Conservation (phyloP, 2,329 filamentous ascomycete species). For the Chaetomiaceae sp. region DNA sequence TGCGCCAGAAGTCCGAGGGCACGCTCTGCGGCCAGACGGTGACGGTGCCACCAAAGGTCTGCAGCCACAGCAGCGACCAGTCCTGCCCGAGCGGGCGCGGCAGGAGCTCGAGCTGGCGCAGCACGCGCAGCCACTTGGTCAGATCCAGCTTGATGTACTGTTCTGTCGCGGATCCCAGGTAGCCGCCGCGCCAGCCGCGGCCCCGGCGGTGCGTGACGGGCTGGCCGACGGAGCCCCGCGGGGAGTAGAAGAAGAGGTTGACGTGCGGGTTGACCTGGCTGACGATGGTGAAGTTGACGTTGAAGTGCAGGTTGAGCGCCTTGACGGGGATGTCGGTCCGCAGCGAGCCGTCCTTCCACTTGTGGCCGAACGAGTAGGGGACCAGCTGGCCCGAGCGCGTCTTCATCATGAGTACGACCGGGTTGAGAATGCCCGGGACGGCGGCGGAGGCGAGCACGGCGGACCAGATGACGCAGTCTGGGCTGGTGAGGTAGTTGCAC, state of each 20-base stretch:
- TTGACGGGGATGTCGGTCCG: constrained; percentile 94
- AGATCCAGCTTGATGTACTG: constrained; percentile 95
- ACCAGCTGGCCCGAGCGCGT: constrained; percentile 67
- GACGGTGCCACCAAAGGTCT: constrained; percentile 88
- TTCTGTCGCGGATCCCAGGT: constrained; percentile 84
- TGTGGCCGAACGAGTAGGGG: constrained; percentile 95
- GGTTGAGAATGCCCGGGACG: constrained; percentile 92
- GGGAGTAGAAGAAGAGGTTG: constrained; percentile 98
- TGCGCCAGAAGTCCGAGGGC: constrained; percentile 74
- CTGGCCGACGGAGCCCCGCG: constrained; percentile 81
- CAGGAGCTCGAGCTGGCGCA: constrained; percentile 85
- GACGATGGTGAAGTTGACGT: constrained; percentile 94
- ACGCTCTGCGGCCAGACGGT: constrained; percentile 90
- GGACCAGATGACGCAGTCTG: constrained; percentile 98
- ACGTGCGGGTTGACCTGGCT: constrained; percentile 91
- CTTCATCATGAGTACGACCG: constrained; percentile 90
- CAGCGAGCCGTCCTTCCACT: constrained; percentile 96
- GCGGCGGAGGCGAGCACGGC: constrained; percentile 91
- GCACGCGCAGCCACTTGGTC: constrained; percentile 94
- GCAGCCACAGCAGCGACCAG: constrained; percentile 94
- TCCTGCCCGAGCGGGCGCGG: constrained; percentile 89
- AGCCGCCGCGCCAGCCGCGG: constrained; percentile 92
- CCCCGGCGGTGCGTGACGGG: constrained; percentile 92
- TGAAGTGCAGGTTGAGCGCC: constrained; percentile 92
- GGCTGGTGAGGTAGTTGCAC: constrained; percentile 89